Evolutionary conservation across 2,329 filamentous ascomycete species (phyloP).

Genomic region (Alternaria sp.): DNA sequence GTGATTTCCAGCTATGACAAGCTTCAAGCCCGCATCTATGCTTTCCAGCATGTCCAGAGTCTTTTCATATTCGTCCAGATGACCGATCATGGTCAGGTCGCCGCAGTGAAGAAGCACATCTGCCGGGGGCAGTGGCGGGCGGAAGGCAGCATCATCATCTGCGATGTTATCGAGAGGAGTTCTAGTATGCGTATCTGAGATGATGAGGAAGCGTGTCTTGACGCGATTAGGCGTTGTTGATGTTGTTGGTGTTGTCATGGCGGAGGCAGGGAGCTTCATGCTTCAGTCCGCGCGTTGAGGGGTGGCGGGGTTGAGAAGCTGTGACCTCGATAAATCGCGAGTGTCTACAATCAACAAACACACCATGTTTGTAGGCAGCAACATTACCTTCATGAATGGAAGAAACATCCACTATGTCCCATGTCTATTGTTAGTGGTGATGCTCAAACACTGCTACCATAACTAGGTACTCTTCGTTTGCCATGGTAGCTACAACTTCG

Average conservation of each 20-base stretch:
- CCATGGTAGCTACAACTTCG: background rate
- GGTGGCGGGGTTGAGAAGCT: background rate
- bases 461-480: background rate
- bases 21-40: conserved; percentile 62
- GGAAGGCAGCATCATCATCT: conserved; percentile 25
- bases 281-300: conserved; percentile 3
- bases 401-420: background rate
- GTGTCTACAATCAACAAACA: background rate
- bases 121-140: conserved; percentile 55
- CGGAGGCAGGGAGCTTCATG: conserved; percentile 5
- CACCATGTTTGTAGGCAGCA: background rate
- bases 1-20: conserved; percentile 70
- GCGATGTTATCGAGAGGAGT: conserved; percentile 13
- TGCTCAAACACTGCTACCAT: background rate
- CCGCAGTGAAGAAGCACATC: conserved; percentile 66
- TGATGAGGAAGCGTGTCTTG: conserved; percentile 52
- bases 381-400: background rate
- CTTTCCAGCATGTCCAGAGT: conserved; percentile 56
- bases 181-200: conserved; percentile 53
- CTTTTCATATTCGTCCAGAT: conserved; percentile 54
- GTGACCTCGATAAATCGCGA: background rate
- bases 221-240: conserved; percentile 13
- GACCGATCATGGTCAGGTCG: conserved; percentile 63
- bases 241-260: conserved; percentile 16
- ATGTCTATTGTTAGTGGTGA: background rate